Base-by-base conservation (phyloP, 768 basidiomycete genomes). In the Chalciporus pseudorubinellus region DNA sequence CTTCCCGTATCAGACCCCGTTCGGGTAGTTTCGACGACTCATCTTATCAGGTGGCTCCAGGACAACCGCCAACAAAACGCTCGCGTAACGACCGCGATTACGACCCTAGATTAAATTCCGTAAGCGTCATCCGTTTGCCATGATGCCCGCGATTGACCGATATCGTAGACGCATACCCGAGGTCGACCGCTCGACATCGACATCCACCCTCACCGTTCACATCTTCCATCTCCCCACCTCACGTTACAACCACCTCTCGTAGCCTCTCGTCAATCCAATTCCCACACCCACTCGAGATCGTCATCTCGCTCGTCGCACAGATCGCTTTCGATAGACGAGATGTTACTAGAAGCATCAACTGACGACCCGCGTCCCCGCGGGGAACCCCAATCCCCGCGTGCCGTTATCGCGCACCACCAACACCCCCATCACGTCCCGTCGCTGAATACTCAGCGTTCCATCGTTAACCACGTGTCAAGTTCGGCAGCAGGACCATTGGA, bases 31-130 rank as follows among this genome's bases (percentile, higher is more conserved):
- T 74, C 22, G 78, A 77, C 44, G 70, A 71, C 16, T 50, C 70
- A 9, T 50, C 61, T 1, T 58, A 60, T 21, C 65, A 66, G 22
- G 55, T 62, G 9, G 62, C 64, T 18, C 62, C 71, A 11, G 71
- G 63, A 0, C 75, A 76, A 26, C 81, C 80, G 0, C 82, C 84
- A 6, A 38, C 68, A 26, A 85, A 85, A 64, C 74, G 77, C 28
- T 53, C 70, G 0, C 71, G 80, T 29, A 62, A 59, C 34, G 77
- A 73, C 12, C 72, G 70, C 50, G 71, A 72, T 39, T 64, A 69
- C 40, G 63, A 68, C 44, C 56, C 60, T 46, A 53, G 55, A 41
- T 39, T 44, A 0, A 51, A 43, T 29, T 43, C 42, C 9, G 48
- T 53, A 39, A 38, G 52, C 44, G 2, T 13, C 10, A 3, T 31